Evolutionary conservation across 352 stramenopile species (phyloP).

Genomic region (Phytophthora ohioensis): DNA sequence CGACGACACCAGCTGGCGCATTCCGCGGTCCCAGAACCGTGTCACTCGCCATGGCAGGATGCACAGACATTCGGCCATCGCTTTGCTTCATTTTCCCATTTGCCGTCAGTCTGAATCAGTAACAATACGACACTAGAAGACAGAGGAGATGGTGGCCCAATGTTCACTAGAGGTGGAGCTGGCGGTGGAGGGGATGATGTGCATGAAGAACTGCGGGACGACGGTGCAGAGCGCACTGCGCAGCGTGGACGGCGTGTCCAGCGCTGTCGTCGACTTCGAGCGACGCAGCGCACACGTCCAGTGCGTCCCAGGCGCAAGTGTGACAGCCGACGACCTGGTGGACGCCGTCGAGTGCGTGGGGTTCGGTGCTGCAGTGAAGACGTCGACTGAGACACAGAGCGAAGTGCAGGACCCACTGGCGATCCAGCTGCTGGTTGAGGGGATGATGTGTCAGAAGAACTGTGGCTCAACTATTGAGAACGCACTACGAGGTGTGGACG

Average conservation of each 20-base stretch:
- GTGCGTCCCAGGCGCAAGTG: constrained; percentile 46
- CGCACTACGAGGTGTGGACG: constrained; percentile 79
- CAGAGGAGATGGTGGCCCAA: constrained; percentile 20
- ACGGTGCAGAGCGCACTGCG: constrained; percentile 87
- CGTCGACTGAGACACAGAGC: neutral
- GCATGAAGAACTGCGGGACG: constrained; percentile 95
- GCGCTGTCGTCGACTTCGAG: constrained; percentile 73
- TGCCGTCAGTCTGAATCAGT: too few relatives aligned
- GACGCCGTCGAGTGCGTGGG: constrained; percentile 82
- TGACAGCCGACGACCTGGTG: constrained; percentile 61
- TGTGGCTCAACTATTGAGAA: constrained; percentile 93
- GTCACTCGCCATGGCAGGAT: constrained; percentile 2
- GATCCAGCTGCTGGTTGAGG: constrained; percentile 86
- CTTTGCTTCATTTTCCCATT: too few relatives aligned
- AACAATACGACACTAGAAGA: too few relatives aligned
- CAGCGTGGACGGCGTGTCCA: constrained; percentile 69
- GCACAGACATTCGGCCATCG: too few relatives aligned
- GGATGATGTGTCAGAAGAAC: constrained; percentile 97
- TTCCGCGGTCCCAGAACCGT: constrained; percentile 23
- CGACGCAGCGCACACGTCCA: constrained; percentile 69
- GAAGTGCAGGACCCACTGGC: constrained; percentile 27
- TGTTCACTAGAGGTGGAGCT: constrained; percentile 53
- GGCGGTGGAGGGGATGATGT: constrained; percentile 94
- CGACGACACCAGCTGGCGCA: constrained; percentile 18
- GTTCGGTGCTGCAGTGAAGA: constrained; percentile 72